Conservation (phyloP, 2,329 filamentous ascomycete species). For the Alternaria consortialis region DNA sequence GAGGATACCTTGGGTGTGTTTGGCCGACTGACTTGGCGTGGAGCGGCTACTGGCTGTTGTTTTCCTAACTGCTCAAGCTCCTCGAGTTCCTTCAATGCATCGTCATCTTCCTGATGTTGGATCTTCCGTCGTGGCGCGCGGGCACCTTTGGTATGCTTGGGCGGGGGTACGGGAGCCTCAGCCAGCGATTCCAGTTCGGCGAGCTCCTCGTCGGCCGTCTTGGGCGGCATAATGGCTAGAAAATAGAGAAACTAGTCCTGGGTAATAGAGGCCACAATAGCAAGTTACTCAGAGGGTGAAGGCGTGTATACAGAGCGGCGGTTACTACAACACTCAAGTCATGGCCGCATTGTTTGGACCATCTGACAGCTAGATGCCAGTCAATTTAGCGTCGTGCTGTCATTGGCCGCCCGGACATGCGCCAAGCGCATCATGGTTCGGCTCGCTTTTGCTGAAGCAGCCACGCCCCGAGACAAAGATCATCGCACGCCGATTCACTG, state of each 20-base stretch:
- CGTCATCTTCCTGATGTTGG: slow-evolving; percentile 67
- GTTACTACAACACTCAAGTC: slow-evolving; percentile 6
- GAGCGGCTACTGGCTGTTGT: slow-evolving; percentile 63
- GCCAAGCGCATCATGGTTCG: slow-evolving; percentile 37
- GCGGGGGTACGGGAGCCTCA: slow-evolving; percentile 44
- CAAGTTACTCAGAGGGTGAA: background rate
- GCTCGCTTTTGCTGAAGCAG: slow-evolving; percentile 44
- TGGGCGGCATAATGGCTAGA: slow-evolving; percentile 44
- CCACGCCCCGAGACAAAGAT: slow-evolving; percentile 48
- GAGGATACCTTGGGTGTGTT: slow-evolving; percentile 77
- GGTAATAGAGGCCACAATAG: background rate
- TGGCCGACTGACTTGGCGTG: slow-evolving; percentile 71
- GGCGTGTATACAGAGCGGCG: background rate
- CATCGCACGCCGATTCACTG: slow-evolving; percentile 40
- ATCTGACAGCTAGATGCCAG: slow-evolving; percentile 27
- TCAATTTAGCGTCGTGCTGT: slow-evolving; percentile 31
- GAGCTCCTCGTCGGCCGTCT: slow-evolving; percentile 59
- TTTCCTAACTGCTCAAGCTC: slow-evolving; percentile 66
- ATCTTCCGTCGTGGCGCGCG: slow-evolving; percentile 56
- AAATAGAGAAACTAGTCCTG: background rate
- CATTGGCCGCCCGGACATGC: slow-evolving; percentile 33
- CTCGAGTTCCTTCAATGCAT: slow-evolving; percentile 87
- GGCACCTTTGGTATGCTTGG: slow-evolving; percentile 53
- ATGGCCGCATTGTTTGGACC: slow-evolving; percentile 19
- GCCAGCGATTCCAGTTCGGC: slow-evolving; percentile 53